Evolutionary conservation across 441 rosid species (phyloP).

Genomic region (Hura crepitans): DNA sequence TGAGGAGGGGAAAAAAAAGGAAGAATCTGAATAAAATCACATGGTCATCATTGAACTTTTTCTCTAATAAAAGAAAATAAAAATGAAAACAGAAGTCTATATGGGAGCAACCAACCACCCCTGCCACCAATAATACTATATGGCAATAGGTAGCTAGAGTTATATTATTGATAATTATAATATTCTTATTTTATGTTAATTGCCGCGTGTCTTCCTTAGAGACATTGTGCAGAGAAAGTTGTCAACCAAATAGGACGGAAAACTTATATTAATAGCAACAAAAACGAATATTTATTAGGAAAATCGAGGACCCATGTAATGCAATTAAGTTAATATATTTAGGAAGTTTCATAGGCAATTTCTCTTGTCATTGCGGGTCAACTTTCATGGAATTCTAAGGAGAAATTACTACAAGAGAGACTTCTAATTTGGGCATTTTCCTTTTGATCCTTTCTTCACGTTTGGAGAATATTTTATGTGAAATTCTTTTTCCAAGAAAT

Average conservation of each 20-base stretch:
- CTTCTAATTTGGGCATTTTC: too few species aligned
- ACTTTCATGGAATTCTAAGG: conserved; percentile 32
- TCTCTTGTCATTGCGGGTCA: background rate
- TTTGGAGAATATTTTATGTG: too few species aligned
- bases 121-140: background rate
- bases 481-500: too few species aligned
- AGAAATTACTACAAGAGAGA: too few species aligned
- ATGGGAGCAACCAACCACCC: background rate
- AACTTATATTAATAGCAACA: conserved; percentile 3
- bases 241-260: conserved; percentile 18
- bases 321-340: background rate
- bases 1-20: too few species aligned
- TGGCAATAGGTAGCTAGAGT: background rate
- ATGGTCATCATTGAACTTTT: background rate
- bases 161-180: too few species aligned
- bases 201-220: conserved; percentile 14
- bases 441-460: background rate
- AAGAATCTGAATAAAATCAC: conserved; percentile 16
- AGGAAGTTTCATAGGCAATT: conserved; percentile 27
- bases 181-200: background rate
- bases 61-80: background rate
- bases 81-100: background rate
- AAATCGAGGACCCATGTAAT: conserved; percentile 3
- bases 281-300: too few species aligned
- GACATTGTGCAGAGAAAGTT: conserved; percentile 6